Conservation (phyloP, 352 stramenopile species). For the Pythium aphanidermatum region DNA sequence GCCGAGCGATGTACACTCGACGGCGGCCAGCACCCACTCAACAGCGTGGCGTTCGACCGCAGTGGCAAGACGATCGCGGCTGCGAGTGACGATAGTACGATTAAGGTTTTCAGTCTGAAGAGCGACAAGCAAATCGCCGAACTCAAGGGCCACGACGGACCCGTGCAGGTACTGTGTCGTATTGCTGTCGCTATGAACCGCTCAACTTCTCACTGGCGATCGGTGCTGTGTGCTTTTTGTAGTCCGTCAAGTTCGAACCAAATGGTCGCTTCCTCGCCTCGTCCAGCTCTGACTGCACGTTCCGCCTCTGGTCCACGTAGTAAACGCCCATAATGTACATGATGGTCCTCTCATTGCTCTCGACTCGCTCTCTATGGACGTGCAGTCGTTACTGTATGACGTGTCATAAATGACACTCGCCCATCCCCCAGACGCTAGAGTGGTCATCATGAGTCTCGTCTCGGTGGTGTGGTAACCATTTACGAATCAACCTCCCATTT, state of each 20-base stretch:
- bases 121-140: constrained; percentile 58
- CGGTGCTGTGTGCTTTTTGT: constrained; percentile 4
- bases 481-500: too few relatives aligned
- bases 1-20: constrained; percentile 85
- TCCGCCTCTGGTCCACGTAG: constrained; percentile 79
- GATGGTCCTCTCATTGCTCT: too few relatives aligned
- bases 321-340: neutral
- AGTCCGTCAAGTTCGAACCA: constrained; percentile 88
- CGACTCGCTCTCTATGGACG: too few relatives aligned
- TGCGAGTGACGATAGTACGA: constrained; percentile 86
- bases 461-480: too few relatives aligned
- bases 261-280: constrained; percentile 87
- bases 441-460: too few relatives aligned
- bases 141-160: constrained; percentile 88
- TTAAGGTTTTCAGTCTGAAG: constrained; percentile 88
- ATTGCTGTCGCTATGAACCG: neutral
- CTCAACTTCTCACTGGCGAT: neutral
- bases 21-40: constrained; percentile 84
- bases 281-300: constrained; percentile 91
- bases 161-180: constrained; percentile 78
- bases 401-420: too few relatives aligned
- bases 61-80: constrained; percentile 79
- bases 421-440: too few relatives aligned
- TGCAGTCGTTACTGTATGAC: too few relatives aligned
- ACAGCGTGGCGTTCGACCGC: constrained; percentile 88